Percentiles rank a stretch among this genome's conserved stretches.
These are phyloP conservation scores for Rhodotorula paludigena DNA, from an alignment of 768 basidiomycete species.

Conservation along the genomic window DNA sequence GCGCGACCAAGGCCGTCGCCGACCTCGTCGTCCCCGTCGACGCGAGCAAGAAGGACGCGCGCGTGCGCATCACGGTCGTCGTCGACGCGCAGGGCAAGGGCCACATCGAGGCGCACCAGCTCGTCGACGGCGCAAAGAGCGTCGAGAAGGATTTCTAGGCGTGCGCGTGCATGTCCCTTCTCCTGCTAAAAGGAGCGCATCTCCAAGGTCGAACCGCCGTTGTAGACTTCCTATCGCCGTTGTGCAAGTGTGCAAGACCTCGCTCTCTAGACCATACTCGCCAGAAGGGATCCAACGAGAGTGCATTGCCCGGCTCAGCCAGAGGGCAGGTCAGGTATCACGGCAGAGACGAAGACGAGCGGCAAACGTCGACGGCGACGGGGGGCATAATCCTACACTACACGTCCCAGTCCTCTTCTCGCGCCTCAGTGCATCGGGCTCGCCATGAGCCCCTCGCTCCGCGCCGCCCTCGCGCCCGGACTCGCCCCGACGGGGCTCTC, in stretches of 20 bases:
- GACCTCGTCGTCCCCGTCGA: conserved; percentile 41
- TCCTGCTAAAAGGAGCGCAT: too few species aligned
- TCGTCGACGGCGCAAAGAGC: conserved; percentile 23
- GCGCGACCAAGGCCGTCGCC: conserved; percentile 37
- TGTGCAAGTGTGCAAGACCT: too few species aligned
- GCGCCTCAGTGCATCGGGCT: conserved; percentile 16
- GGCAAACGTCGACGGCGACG: too few species aligned
- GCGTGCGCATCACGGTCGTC: conserved; percentile 38
- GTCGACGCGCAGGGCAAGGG: conserved; percentile 40
- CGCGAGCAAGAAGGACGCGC: conserved; percentile 19
- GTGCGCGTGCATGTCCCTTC: too few species aligned
- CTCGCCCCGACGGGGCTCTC: not conserved
- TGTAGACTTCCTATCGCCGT: too few species aligned
- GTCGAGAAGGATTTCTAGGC: conserved; percentile 21
- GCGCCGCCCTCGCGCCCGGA: not conserved
- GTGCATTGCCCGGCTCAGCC: too few species aligned
- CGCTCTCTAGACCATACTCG: too few species aligned
- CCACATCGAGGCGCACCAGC: conserved; percentile 37
- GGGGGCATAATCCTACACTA: not conserved
- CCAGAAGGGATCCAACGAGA: too few species aligned
- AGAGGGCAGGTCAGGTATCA: too few species aligned
- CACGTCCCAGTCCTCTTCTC: not conserved
- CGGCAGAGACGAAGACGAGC: too few species aligned
- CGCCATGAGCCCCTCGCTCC: conserved; percentile 25
- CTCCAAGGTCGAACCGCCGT: too few species aligned